These are phyloP conservation scores for Dactylellina drechsleri DNA, from an alignment of 2,329 filamentous ascomycete genomes.

Conservation along the genomic window DNA sequence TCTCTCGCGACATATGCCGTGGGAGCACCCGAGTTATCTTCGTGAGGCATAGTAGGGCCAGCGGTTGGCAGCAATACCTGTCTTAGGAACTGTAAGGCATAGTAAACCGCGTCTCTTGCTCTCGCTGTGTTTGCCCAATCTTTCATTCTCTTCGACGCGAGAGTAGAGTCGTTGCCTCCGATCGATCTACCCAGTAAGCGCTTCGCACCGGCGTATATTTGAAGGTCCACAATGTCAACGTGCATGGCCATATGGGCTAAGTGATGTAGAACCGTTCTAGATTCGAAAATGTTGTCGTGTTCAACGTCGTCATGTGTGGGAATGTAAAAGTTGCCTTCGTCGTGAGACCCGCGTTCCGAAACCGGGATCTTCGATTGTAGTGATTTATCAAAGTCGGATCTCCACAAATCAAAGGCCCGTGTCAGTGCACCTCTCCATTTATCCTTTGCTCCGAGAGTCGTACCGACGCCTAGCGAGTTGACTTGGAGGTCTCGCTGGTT, in stretches of 20 bases:
- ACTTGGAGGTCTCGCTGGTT: slow-evolving; percentile 94
- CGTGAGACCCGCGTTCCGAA: slow-evolving; percentile 59
- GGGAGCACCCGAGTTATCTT: slow-evolving; percentile 62
- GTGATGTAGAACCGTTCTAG: slow-evolving; percentile 87
- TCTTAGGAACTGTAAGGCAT: slow-evolving; percentile 86
- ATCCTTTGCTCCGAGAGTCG: slow-evolving; percentile 83
- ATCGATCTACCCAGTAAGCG: slow-evolving; percentile 86
- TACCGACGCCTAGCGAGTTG: slow-evolving; percentile 79
- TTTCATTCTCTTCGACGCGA: slow-evolving; percentile 83
- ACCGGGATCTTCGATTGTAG: slow-evolving; percentile 67
- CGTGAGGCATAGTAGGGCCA: slow-evolving; percentile 60
- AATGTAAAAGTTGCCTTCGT: slow-evolving; percentile 58
- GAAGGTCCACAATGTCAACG: slow-evolving; percentile 95
- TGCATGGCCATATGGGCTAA: slow-evolving; percentile 98
- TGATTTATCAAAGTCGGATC: slow-evolving; percentile 86
- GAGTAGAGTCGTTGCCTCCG: slow-evolving; percentile 80
- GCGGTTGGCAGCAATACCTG: slow-evolving; percentile 77
- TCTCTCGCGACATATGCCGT: slow-evolving; percentile 81
- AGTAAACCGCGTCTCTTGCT: slow-evolving; percentile 90
- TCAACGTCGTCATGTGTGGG: slow-evolving; percentile 68
- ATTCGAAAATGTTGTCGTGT: slow-evolving; percentile 83
- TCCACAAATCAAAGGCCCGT: slow-evolving; percentile 92
- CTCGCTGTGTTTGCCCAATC: slow-evolving; percentile 87
- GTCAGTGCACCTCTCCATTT: slow-evolving; percentile 90
- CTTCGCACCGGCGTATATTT: slow-evolving; percentile 90